phyloP scores from a whole-genome alignment of 2,329 filamentous ascomycete genomes.

The Phaeosphaeria sp. region DNA sequence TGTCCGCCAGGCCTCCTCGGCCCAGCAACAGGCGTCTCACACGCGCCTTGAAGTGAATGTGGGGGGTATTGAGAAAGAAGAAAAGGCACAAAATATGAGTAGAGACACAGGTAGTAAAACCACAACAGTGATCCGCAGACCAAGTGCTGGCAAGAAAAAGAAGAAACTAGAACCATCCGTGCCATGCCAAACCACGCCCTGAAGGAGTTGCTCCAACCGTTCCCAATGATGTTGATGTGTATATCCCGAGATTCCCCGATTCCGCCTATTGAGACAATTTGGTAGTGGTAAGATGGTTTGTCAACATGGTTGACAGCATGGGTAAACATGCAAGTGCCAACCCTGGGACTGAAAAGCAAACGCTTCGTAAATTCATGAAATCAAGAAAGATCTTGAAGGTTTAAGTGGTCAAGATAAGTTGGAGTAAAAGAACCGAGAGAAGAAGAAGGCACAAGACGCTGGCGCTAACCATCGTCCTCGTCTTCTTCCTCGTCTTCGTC shows the following conservation, averaged over 20 bases:
- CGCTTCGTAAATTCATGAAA: constrained; percentile 49
- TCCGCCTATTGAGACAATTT: constrained; percentile 42
- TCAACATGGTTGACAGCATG: constrained; percentile 28
- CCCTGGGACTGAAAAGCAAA: constrained; percentile 39
- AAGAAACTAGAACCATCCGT: constrained; percentile 7
- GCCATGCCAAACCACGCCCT: constrained; percentile 8
- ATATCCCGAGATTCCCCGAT: constrained; percentile 27
- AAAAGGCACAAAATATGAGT: background rate
- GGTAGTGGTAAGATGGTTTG: constrained; percentile 23
- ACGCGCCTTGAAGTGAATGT: constrained; percentile 36
- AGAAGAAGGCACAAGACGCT: background rate
- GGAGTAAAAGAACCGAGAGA: constrained; percentile 27
- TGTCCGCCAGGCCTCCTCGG: constrained; percentile 25
- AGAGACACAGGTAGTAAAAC: constrained; percentile 14
- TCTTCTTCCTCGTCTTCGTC: constrained; percentile 59
- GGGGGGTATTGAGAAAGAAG: constrained; percentile 24
- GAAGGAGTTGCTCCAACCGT: constrained; percentile 18
- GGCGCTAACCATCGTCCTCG: constrained; percentile 51
- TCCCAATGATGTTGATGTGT: constrained; percentile 16
- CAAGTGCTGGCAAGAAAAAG: constrained; percentile 13
- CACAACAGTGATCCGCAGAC: background rate
- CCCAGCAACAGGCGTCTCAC: constrained; percentile 26
- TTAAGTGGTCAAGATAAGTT: constrained; percentile 15
- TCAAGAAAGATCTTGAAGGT: constrained; percentile 29
- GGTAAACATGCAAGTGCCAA: constrained; percentile 40